Evolutionary conservation across 352 stramenopile genomes (phyloP).

Genomic region (Peronospora farinosa): DNA sequence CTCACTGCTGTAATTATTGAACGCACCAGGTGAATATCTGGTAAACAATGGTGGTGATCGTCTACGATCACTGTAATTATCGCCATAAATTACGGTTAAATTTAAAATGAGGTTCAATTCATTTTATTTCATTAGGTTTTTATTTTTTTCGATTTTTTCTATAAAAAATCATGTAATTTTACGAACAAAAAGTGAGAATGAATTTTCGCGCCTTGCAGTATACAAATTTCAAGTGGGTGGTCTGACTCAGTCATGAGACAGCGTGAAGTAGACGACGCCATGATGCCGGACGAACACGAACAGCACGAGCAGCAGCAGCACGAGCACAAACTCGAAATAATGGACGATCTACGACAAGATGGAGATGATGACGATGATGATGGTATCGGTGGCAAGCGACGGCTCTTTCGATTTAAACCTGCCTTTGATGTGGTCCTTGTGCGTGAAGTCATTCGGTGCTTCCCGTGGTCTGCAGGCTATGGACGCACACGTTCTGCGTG

Average conservation of each 20-base stretch:
- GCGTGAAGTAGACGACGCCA: slow-evolving; percentile 13
- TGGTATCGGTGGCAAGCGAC: slow-evolving; percentile 19
- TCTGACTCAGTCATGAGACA: slow-evolving; percentile 9
- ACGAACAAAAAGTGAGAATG: slow-evolving; percentile 8
- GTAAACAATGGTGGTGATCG: slow-evolving; percentile 76
- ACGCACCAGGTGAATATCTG: slow-evolving; percentile 56
- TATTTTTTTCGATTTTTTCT: background rate
- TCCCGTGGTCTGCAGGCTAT: slow-evolving; percentile 39
- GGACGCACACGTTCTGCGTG: slow-evolving; percentile 36
- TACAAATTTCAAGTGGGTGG: slow-evolving; percentile 9
- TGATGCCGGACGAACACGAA: slow-evolving; percentile 17
- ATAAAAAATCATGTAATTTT: background rate
- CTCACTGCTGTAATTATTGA: slow-evolving; percentile 1
- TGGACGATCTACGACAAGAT: slow-evolving; percentile 25
- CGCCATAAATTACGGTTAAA: slow-evolving; percentile 4
- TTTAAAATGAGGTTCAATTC: background rate
- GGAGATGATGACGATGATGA: slow-evolving; percentile 25
- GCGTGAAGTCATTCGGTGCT: slow-evolving; percentile 36
- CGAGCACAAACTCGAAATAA: slow-evolving; percentile 13
- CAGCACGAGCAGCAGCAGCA: slow-evolving; percentile 14
- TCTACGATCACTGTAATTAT: slow-evolving; percentile 58
- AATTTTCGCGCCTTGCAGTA: slow-evolving; percentile 12
- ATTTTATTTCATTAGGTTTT: background rate
- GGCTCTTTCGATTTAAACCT: slow-evolving; percentile 37
- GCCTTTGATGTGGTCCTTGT: slow-evolving; percentile 35